A percentile compares a stretch with the other conserved stretches of the same genome.
Conservation (phyloP, 2,329 filamentous ascomycete genomes). For the Leptographium procerum region DNA sequence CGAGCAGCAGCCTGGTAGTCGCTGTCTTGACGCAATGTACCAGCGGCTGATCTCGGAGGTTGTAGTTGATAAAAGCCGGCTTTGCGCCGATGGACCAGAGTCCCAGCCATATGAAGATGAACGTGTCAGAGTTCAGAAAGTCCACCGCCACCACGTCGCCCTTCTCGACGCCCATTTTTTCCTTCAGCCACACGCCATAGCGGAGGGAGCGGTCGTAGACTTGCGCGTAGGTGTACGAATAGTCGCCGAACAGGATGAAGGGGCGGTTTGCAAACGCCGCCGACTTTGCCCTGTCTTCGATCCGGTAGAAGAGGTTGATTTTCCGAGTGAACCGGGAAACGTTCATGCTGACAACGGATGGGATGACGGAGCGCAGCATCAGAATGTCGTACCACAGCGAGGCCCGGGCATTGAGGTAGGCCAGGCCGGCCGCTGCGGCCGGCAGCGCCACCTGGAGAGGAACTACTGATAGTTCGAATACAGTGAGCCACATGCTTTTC, state of each 20-base stretch:
- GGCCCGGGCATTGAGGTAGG: constrained; percentile 66
- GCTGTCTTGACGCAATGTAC: constrained; percentile 63
- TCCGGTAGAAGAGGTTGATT: constrained; percentile 61
- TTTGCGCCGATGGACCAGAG: constrained; percentile 75
- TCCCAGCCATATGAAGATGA: constrained; percentile 63
- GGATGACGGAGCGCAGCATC: constrained; percentile 44
- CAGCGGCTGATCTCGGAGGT: constrained; percentile 59
- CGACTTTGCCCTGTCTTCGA: constrained; percentile 54
- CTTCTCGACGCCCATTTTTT: constrained; percentile 48
- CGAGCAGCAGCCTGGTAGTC: constrained; percentile 53
- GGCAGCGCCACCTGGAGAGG: constrained; percentile 45
- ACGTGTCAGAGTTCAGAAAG: constrained; percentile 70
- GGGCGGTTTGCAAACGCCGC: constrained; percentile 37
- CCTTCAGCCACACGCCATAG: constrained; percentile 66
- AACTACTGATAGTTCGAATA: constrained; percentile 23
- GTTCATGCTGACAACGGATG: constrained; percentile 29
- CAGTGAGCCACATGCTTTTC: background rate
- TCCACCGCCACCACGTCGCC: constrained; percentile 72
- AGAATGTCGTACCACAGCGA: constrained; percentile 54
- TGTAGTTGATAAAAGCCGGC: constrained; percentile 84
- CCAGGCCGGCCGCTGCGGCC: constrained; percentile 53
- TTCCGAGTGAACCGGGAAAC: constrained; percentile 45
- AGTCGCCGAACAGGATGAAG: constrained; percentile 59
- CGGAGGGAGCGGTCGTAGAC: constrained; percentile 59
- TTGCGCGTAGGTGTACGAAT: constrained; percentile 62